These are phyloP conservation scores for Annulohypoxylon nitens DNA, from an alignment of 495 filamentous ascomycete species.

Conservation along the genomic window DNA sequence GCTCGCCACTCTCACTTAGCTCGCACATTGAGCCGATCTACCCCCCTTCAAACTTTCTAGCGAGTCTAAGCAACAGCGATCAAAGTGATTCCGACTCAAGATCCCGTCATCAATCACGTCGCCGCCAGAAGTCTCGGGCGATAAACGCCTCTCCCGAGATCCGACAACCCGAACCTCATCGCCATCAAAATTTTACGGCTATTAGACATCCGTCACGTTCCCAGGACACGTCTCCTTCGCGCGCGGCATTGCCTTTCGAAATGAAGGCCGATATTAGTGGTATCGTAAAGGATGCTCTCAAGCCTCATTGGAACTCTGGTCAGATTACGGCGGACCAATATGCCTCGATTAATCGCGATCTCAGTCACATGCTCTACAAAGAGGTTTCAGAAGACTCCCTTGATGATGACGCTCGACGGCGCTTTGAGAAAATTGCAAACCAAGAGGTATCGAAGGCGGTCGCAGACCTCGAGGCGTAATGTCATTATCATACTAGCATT, in stretches of 20 bases:
- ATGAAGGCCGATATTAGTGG: constrained; percentile 85
- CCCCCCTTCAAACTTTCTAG: constrained; percentile 71
- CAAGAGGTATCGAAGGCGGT: constrained; percentile 80
- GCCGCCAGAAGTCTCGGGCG: constrained; percentile 15
- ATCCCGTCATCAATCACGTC: constrained; percentile 37
- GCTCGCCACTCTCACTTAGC: constrained; percentile 77
- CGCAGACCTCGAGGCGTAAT: constrained; percentile 59
- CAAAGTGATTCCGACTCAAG: constrained; percentile 62
- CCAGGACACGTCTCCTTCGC: constrained; percentile 67
- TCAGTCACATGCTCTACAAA: constrained; percentile 89
- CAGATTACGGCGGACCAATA: constrained; percentile 85
- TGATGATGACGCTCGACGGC: constrained; percentile 66
- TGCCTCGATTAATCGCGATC: constrained; percentile 85
- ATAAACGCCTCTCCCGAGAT: constrained; percentile 53
- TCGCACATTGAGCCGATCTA: constrained; percentile 73
- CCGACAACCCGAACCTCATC: constrained; percentile 65
- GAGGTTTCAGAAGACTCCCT: constrained; percentile 72
- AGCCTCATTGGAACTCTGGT: constrained; percentile 78
- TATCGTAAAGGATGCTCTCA: constrained; percentile 81
- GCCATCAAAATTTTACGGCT: constrained; percentile 48
- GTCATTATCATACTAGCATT: neutral
- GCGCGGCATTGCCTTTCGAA: constrained; percentile 70
- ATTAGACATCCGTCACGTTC: constrained; percentile 58
- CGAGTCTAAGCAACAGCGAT: constrained; percentile 61
- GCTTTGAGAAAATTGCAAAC: constrained; percentile 76